phyloP scores from a whole-genome alignment of 768 basidiomycete genomes.

The Rhodotorula sphaerocarpa region DNA sequence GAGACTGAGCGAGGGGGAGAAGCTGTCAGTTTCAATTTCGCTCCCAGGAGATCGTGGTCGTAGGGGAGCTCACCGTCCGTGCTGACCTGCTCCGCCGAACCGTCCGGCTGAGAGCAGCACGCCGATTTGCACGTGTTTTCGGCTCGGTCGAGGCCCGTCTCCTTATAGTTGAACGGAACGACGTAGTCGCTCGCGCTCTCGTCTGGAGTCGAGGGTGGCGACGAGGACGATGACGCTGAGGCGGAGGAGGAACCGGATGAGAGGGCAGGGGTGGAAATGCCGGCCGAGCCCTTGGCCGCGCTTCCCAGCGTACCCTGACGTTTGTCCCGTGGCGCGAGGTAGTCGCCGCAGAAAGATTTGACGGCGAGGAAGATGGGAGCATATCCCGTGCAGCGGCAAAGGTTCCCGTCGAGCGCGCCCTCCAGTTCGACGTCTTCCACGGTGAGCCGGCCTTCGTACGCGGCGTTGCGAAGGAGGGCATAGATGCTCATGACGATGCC shows the following conservation, averaged over 20 bases:
- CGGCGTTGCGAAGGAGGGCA: slow-evolving; percentile 24
- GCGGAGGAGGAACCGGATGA: neutral
- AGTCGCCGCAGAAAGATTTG: slow-evolving; percentile 38
- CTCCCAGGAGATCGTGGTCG: no score
- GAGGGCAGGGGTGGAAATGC: neutral
- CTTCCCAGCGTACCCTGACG: neutral
- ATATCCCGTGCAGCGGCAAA: slow-evolving; percentile 40
- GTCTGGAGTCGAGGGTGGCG: neutral
- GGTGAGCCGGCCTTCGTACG: slow-evolving; percentile 10
- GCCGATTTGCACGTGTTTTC: neutral
- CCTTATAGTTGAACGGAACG: slow-evolving; percentile 32
- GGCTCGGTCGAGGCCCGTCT: neutral
- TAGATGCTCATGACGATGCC: slow-evolving; percentile 40
- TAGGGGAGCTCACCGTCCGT: slow-evolving; percentile 4
- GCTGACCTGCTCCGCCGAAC: neutral
- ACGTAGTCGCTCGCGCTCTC: slow-evolving; percentile 13
- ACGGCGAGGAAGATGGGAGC: slow-evolving; percentile 37
- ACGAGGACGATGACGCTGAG: no score
- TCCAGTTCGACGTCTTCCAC: slow-evolving; percentile 32
- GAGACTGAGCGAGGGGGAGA: slow-evolving; percentile 7
- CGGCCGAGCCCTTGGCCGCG: no score
- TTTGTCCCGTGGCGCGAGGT: slow-evolving; percentile 8
- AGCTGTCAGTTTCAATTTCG: no score
- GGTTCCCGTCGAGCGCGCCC: slow-evolving; percentile 38
- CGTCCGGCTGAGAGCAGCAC: slow-evolving; percentile 10